These are phyloP conservation scores for Wickerhamomyces pijperi DNA, from an alignment of 805 yeast genomes.

Conservation along the genomic window DNA sequence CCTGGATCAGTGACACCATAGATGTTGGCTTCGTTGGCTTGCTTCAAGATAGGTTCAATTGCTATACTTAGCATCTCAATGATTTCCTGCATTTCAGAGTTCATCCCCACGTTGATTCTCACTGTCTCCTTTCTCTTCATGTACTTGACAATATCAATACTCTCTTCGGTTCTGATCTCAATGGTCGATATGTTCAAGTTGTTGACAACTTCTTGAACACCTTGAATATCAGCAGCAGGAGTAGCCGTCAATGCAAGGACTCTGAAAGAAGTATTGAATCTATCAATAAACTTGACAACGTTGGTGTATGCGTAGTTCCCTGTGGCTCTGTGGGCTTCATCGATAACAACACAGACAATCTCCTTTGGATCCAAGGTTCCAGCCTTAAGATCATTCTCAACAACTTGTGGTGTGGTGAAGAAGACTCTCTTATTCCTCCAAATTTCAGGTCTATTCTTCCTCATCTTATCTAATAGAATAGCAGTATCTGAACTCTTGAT, in stretches of 20 bases:
- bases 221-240: constrained; percentile 80
- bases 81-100: constrained; percentile 44
- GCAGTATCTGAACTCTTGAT: constrained; percentile 71
- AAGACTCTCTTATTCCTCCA: constrained; percentile 75
- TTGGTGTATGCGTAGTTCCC: constrained; percentile 85
- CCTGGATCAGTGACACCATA: constrained; percentile 58
- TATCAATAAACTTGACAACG: constrained; percentile 55
- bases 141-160: constrained; percentile 69
- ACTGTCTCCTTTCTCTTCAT: constrained; percentile 59
- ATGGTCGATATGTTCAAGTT: constrained; percentile 65
- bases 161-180: constrained; percentile 78
- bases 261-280: constrained; percentile 59
- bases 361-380: constrained; percentile 71
- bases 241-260: constrained; percentile 90
- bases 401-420: constrained; percentile 93
- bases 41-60: constrained; percentile 49
- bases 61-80: constrained; percentile 50
- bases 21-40: constrained; percentile 53
- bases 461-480: constrained; percentile 49
- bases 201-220: constrained; percentile 75
- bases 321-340: constrained; percentile 91
- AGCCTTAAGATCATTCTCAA: constrained; percentile 73
- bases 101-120: constrained; percentile 42
- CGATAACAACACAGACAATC: constrained; percentile 70
- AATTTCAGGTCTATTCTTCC: constrained; percentile 57